Conservation (phyloP, 345 rosid genomes). For the Clausena lansium region DNA sequence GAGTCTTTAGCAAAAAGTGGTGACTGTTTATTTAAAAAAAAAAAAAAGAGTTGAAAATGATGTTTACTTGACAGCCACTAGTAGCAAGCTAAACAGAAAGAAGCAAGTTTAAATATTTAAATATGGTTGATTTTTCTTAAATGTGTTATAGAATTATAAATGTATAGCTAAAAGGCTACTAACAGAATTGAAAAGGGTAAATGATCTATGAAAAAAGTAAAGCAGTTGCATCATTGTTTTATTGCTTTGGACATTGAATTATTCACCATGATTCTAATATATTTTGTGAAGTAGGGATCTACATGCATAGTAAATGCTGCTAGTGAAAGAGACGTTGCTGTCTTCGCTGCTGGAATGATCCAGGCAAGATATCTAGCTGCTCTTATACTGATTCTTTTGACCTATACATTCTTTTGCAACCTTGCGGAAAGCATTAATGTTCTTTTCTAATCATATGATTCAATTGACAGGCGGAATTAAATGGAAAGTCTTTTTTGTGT, state of each 20-base stretch:
- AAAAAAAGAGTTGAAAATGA: background rate
- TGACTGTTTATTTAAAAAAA: background rate
- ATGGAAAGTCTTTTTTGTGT: slow-evolving; percentile 84
- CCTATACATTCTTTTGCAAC: slow-evolving; percentile 4
- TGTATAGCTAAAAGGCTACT: background rate
- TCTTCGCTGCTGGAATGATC: slow-evolving; percentile 89
- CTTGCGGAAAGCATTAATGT: slow-evolving; percentile 3
- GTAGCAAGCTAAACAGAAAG: background rate
- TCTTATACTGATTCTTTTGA: slow-evolving; percentile 1
- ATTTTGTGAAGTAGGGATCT: slow-evolving; percentile 56
- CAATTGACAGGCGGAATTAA: slow-evolving; percentile 78
- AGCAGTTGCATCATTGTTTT: background rate
- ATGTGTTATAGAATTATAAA: background rate
- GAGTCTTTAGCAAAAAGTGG: background rate
- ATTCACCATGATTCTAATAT: slow-evolving; percentile 21
- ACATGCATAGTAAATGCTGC: slow-evolving; percentile 92
- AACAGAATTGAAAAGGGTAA: background rate
- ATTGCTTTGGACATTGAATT: background rate
- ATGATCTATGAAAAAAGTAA: background rate
- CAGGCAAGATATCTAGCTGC: slow-evolving; percentile 50
- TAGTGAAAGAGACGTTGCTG: slow-evolving; percentile 94
- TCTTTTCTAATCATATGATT: slow-evolving; percentile 15
- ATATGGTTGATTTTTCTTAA: background rate
- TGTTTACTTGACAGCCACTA: background rate
- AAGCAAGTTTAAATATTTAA: background rate